Conservation (phyloP, 148 eudicot species). For the Salicornia ramosissima region DNA sequence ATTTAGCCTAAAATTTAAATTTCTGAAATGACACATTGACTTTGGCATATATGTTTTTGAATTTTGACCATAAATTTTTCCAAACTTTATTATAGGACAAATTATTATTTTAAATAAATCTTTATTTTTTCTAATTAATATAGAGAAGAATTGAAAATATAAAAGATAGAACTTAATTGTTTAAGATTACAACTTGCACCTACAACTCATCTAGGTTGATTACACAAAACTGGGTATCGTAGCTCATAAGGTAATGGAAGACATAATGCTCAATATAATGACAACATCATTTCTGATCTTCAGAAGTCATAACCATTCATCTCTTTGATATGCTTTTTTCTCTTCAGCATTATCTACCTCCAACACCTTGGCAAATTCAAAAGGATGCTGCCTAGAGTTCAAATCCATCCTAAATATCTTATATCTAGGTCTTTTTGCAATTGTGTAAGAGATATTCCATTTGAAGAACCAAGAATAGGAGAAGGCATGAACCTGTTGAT, state of each 20-base stretch:
- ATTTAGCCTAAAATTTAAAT: too few species aligned
- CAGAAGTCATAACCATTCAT: constrained; percentile 75
- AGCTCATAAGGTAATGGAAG: constrained; percentile 94
- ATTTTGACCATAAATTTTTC: too few species aligned
- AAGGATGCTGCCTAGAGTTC: constrained; percentile 46
- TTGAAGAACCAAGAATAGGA: constrained; percentile 29
- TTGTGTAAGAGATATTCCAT: constrained; percentile 64
- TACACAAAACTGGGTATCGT: too few species aligned
- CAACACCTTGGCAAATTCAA: constrained; percentile 42
- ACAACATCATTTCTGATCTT: constrained; percentile 76
- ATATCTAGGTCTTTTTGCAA: constrained; percentile 53
- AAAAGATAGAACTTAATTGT: too few species aligned
- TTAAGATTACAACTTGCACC: too few species aligned
- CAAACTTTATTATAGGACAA: too few species aligned
- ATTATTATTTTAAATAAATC: too few species aligned
- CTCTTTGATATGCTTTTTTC: constrained; percentile 68
- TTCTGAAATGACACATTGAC: too few species aligned
- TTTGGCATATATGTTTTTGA: too few species aligned
- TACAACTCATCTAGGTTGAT: too few species aligned
- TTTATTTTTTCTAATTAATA: too few species aligned
- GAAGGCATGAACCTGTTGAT: constrained; percentile 3
- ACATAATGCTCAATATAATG: constrained; percentile 67
- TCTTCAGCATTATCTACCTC: constrained; percentile 44
- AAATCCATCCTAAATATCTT: constrained; percentile 45
- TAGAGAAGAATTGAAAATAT: too few species aligned